These are phyloP conservation scores for Stachybotrys echinatus DNA, from an alignment of 2,329 filamentous ascomycete genomes.

Conservation along the genomic window DNA sequence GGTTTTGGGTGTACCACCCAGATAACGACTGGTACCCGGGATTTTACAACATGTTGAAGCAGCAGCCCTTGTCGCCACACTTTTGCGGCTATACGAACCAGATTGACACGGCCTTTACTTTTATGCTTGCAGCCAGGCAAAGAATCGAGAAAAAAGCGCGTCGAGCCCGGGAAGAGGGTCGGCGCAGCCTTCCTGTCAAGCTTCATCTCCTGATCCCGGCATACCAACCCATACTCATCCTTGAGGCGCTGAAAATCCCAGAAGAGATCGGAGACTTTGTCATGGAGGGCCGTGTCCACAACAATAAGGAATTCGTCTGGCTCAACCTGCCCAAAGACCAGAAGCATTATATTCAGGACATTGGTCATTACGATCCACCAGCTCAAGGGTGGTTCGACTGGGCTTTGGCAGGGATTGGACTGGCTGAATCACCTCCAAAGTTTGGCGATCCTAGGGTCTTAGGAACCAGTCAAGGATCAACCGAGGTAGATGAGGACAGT, in stretches of 20 bases:
- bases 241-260: slow-evolving; percentile 27
- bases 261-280: slow-evolving; percentile 30
- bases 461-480: slow-evolving; percentile 13
- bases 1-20: slow-evolving; percentile 35
- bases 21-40: slow-evolving; percentile 36
- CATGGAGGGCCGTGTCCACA: slow-evolving; percentile 32
- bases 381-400: slow-evolving; percentile 18
- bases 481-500: not conserved
- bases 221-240: slow-evolving; percentile 30
- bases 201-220: slow-evolving; percentile 33
- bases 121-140: slow-evolving; percentile 29
- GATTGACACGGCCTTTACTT: slow-evolving; percentile 32
- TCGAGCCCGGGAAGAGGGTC: no score
- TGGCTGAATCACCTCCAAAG: slow-evolving; percentile 15
- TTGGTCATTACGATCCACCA: slow-evolving; percentile 26
- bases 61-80: slow-evolving; percentile 22
- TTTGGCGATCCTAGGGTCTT: slow-evolving; percentile 17
- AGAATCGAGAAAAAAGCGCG: slow-evolving; percentile 17
- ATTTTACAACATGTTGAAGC: slow-evolving; percentile 30
- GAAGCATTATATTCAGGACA: slow-evolving; percentile 20
- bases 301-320: slow-evolving; percentile 30
- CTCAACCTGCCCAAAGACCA: slow-evolving; percentile 30
- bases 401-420: slow-evolving; percentile 17
- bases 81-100: slow-evolving; percentile 36
- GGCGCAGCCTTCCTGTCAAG: slow-evolving; percentile 16